Conservation (phyloP, 2,329 filamentous ascomycete genomes). For the Scytalidium sp. region DNA sequence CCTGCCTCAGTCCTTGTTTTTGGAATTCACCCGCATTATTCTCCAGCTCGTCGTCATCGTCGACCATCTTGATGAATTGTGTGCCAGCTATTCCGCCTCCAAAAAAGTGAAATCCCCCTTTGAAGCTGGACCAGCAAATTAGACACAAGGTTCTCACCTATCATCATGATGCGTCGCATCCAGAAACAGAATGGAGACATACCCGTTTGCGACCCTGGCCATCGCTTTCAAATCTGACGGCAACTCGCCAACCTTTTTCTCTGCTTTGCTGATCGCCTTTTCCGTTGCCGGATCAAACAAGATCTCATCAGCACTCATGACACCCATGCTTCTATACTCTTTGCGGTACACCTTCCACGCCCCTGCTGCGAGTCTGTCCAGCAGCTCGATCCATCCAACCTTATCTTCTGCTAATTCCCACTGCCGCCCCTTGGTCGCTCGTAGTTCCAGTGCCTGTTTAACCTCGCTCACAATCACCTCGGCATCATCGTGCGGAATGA, state of each 20-base stretch:
- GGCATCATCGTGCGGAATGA: constrained; percentile 8
- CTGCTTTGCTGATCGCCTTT: constrained; percentile 8
- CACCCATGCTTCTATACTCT: constrained; percentile 5
- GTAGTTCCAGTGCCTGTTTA: constrained; percentile 2
- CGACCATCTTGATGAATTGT: neutral
- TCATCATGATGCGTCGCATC: neutral
- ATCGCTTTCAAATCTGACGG: constrained; percentile 13
- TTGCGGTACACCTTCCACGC: constrained; percentile 10
- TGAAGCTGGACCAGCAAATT: constrained; percentile 5
- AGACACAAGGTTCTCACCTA: too few relatives aligned
- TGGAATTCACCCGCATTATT: neutral
- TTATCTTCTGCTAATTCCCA: constrained; percentile 7
- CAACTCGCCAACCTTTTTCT: constrained; percentile 7
- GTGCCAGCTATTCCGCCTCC: constrained; percentile 10
- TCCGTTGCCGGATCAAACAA: constrained; percentile 11
- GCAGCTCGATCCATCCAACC: constrained; percentile 10
- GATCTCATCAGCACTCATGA: constrained; percentile 6
- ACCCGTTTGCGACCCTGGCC: constrained; percentile 12
- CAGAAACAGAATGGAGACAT: neutral
- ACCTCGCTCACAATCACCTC: constrained; percentile 5
- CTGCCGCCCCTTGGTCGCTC: constrained; percentile 8
- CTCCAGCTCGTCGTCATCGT: neutral
- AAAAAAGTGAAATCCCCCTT: constrained; percentile 11
- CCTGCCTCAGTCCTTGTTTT: neutral
- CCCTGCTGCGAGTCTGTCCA: constrained; percentile 10